Evolutionary conservation across 495 filamentous ascomycete species (phyloP), one percentile per base, ranked within the genome.

Genomic region (Barbatosphaeria neglecta): DNA sequence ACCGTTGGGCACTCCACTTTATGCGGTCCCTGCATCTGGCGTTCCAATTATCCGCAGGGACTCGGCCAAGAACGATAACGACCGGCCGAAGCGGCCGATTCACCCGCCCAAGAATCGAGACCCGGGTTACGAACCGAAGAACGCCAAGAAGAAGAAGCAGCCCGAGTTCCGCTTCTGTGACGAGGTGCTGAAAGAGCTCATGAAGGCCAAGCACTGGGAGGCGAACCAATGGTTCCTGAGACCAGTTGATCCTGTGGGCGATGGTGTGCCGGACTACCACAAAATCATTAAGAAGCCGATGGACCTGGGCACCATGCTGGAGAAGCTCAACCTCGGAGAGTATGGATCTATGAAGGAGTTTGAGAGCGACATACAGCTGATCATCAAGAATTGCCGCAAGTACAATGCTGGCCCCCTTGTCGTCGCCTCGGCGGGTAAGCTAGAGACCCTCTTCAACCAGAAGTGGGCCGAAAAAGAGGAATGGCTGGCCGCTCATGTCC

Each of bases 201-300:
- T 78, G 51, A 90, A 89, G 58, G 61, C 76, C 0, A 87, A 86
- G 58, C 77, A 95, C 56, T 69, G 65, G 22, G 52, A 57, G 2
- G 69, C 81, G 53, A 80, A 84, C 5, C 68, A 67, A 24, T 78
- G 84, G 33, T 98, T 98, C 66, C 67, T 84, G 53, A 61, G 66
- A 4, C 86, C 90, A 0, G 92, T 98, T 15, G 92, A 98, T 54
- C 90, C 93, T 0, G 90, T 96, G 19, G 90, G 89, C 4, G 66
- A 95, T 48, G 90, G 93, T 64, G 96, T 98, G 47, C 92, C 92
- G 1, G 77, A 83, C 16, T 98, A 98, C 58, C 87, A 89, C 61
- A 88, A 82, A 53, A 67, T 97, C 52, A 85, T 98, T 64, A 96
- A 93, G 69, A 85, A 88, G 56, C 92, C 92, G 2, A 98, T 97